phyloP scores from a whole-genome alignment of 2,329 filamentous ascomycete genomes.

The Hymenoscyphus albidus region DNA sequence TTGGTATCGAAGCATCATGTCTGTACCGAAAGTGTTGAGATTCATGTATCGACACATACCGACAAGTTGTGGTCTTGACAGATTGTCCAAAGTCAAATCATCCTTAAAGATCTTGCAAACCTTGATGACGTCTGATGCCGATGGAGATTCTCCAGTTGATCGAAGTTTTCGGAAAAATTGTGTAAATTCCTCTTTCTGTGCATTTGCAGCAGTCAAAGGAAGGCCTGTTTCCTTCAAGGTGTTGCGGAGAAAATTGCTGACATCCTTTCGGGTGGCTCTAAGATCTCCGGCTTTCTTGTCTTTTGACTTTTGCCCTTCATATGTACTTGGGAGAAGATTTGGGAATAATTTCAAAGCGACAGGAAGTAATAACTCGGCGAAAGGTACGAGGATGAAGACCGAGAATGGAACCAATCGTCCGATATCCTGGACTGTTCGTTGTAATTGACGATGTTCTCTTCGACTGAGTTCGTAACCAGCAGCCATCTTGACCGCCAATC shows the following conservation, averaged over 20 bases:
- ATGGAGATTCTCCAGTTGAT: constrained; percentile 85
- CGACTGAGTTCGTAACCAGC: constrained; percentile 94
- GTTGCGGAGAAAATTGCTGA: constrained; percentile 82
- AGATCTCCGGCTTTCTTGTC: constrained; percentile 82
- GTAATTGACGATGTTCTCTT: constrained; percentile 87
- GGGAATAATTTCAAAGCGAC: constrained; percentile 93
- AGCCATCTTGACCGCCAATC: constrained; percentile 92
- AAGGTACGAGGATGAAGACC: constrained; percentile 93
- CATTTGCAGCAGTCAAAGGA: constrained; percentile 76
- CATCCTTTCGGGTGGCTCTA: constrained; percentile 84
- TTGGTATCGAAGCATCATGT: constrained; percentile 96
- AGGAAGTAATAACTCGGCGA: constrained; percentile 88
- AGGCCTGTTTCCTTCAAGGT: constrained; percentile 92
- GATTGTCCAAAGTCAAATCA: constrained; percentile 92
- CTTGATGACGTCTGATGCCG: constrained; percentile 88
- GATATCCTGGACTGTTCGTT: constrained; percentile 90
- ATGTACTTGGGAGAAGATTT: constrained; percentile 95
- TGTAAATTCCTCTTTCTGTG: constrained; percentile 88
- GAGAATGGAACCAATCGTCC: constrained; percentile 92
- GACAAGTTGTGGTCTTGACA: constrained; percentile 90
- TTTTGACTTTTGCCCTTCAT: constrained; percentile 86
- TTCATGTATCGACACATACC: constrained; percentile 99
- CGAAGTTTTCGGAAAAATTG: constrained; percentile 97
- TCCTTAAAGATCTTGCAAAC: constrained; percentile 99
- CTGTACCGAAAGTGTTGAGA: constrained; percentile 92